Evolutionary conservation across 2,329 filamentous ascomycete species (phyloP).

Genomic region (Laburnicola sp.): DNA sequence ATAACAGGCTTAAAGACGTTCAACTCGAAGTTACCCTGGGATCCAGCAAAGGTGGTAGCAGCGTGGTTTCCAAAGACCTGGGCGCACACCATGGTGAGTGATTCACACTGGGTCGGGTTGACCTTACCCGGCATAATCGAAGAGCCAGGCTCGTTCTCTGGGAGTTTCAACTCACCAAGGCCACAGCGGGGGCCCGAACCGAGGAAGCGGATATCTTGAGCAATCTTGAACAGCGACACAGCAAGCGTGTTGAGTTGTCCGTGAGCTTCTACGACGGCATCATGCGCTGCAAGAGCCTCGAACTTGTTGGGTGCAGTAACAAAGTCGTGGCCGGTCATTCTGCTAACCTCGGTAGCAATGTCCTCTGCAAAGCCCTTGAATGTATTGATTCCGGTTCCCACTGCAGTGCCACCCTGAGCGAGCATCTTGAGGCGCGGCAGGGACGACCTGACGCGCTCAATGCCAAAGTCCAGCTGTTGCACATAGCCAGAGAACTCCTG

Average conservation of each 20-base stretch:
- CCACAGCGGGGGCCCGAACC: slow-evolving; percentile 95
- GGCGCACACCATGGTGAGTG: slow-evolving; percentile 94
- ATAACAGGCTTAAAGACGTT: slow-evolving; percentile 99
- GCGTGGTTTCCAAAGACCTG: slow-evolving; percentile 99
- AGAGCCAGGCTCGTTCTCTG: slow-evolving; percentile 96
- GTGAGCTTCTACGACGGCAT: slow-evolving; percentile 91
- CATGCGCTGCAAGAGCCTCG: slow-evolving; percentile 92
- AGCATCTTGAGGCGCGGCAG: slow-evolving; percentile 84
- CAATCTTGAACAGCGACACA: slow-evolving; percentile 92
- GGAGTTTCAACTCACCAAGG: slow-evolving; percentile 87
- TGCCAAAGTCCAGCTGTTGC: slow-evolving; percentile 87
- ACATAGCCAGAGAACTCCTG: slow-evolving; percentile 99
- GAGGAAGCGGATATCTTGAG: slow-evolving; percentile 95
- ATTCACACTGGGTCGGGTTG: slow-evolving; percentile 98
- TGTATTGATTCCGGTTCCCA: slow-evolving; percentile 97
- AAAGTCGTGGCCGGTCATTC: slow-evolving; percentile 91
- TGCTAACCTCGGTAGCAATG: slow-evolving; percentile 86
- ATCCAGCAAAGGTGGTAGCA: slow-evolving; percentile 88
- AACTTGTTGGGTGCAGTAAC: slow-evolving; percentile 99
- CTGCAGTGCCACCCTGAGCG: slow-evolving; percentile 93
- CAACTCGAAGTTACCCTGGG: slow-evolving; percentile 97
- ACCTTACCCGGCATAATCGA: slow-evolving; percentile 99
- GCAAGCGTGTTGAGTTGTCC: slow-evolving; percentile 93
- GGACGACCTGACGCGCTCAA: slow-evolving; percentile 80
- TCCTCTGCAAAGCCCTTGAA: slow-evolving; percentile 94